A percentile compares a stretch with the other conserved stretches of the same genome.
Conservation (phyloP, 352 stramenopile genomes). For the Hyaloperonospora brassicae region DNA sequence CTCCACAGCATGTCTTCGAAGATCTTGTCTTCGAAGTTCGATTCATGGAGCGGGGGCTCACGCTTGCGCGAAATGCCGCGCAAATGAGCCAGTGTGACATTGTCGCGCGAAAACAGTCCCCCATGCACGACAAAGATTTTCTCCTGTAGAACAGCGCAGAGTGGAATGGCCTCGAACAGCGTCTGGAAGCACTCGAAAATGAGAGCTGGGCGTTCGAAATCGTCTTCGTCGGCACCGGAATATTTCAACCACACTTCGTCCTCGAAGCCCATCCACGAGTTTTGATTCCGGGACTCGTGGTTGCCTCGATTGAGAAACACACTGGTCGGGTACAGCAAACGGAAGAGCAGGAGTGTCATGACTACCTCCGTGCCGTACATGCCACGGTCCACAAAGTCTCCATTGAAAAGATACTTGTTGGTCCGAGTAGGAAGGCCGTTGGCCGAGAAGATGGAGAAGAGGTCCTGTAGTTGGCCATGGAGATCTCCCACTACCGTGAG, state of each 20-base stretch:
- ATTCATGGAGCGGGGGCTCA: conserved; percentile 84
- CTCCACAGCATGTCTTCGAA: conserved; percentile 92
- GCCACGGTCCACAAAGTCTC: conserved; percentile 93
- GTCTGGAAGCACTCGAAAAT: conserved; percentile 68
- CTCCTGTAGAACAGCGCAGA: conserved; percentile 85
- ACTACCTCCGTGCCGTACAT: conserved; percentile 82
- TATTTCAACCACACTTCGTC: conserved; percentile 85
- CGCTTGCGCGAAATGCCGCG: conserved; percentile 87
- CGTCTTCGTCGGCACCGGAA: conserved; percentile 49
- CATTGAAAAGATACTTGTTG: conserved; percentile 96
- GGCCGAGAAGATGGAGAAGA: conserved; percentile 92
- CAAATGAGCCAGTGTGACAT: conserved; percentile 87
- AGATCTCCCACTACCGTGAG: conserved; percentile 91
- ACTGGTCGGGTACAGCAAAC: conserved; percentile 68
- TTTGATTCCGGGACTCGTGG: conserved; percentile 92
- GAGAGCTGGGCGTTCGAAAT: conserved; percentile 34
- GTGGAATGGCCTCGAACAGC: conserved; percentile 83
- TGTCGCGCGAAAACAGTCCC: conserved; percentile 87
- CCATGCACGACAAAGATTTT: conserved; percentile 94
- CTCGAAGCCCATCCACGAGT: conserved; percentile 91
- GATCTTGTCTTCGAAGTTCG: conserved; percentile 88
- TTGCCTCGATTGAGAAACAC: conserved; percentile 93
- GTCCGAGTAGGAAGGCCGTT: conserved; percentile 82
- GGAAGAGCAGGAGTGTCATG: conserved; percentile 72
- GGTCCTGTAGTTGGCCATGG: conserved; percentile 91